phyloP scores from a whole-genome alignment of 768 basidiomycete species.

The Gymnopilus dilepis region DNA sequence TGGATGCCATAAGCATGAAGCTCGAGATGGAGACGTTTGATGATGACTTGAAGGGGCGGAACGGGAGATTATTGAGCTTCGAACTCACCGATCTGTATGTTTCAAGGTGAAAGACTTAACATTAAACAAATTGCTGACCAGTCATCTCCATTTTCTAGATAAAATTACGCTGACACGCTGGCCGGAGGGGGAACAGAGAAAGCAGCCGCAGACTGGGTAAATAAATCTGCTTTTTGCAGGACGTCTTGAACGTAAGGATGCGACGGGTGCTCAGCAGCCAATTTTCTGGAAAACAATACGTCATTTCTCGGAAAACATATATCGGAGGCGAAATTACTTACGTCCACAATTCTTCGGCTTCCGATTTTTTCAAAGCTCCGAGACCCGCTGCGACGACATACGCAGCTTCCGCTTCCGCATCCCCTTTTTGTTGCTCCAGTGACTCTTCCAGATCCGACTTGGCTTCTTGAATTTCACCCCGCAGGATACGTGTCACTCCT shows the following conservation, averaged over 20 bases:
- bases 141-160: not conserved
- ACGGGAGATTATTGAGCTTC: too few species aligned
- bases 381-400: slow-evolving; percentile 68
- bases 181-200: slow-evolving; percentile 59
- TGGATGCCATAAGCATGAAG: too few species aligned
- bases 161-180: slow-evolving; percentile 19
- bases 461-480: slow-evolving; percentile 76
- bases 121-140: not conserved
- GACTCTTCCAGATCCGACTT: slow-evolving; percentile 84
- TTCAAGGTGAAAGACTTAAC: not conserved
- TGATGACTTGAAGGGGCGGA: too few species aligned
- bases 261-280: slow-evolving; percentile 56
- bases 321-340: slow-evolving; percentile 41
- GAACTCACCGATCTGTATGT: too few species aligned
- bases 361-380: slow-evolving; percentile 57
- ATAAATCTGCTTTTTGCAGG: slow-evolving; percentile 61
- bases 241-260: slow-evolving; percentile 76
- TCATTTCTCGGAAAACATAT: slow-evolving; percentile 17
- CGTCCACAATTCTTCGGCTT: slow-evolving; percentile 74
- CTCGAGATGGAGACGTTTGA: too few species aligned
- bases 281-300: slow-evolving; percentile 34
- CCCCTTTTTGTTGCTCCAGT: slow-evolving; percentile 57
- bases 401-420: slow-evolving; percentile 73
- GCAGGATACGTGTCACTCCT: slow-evolving; percentile 78
- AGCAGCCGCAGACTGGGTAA: slow-evolving; percentile 65